phyloP scores from a whole-genome alignment of 257 asterid genomes.

The Solanum piurae region DNA sequence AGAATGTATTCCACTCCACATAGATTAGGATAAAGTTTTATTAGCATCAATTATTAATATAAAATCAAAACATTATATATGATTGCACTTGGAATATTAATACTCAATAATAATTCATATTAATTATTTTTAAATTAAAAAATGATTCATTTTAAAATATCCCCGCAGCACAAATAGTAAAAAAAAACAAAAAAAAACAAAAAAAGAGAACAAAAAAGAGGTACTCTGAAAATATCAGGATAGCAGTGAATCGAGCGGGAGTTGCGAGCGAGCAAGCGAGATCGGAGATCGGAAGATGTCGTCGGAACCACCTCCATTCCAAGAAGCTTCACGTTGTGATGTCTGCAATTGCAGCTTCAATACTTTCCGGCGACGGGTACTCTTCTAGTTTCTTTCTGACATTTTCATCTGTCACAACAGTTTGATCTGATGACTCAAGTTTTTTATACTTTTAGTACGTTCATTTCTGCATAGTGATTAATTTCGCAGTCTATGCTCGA shows the following conservation, averaged over 20 bases:
- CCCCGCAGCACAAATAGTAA: too few relatives aligned
- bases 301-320: constrained; percentile 75
- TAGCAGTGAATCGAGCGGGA: neutral
- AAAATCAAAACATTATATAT: too few relatives aligned
- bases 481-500: neutral
- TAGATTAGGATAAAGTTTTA: too few relatives aligned
- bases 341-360: constrained; percentile 94
- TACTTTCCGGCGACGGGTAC: constrained; percentile 94
- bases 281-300: constrained; percentile 13
- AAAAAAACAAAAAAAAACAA: neutral
- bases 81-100: too few relatives aligned
- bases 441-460: neutral
- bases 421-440: neutral
- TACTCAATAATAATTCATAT: too few relatives aligned
- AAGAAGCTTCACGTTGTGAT: constrained; percentile 85
- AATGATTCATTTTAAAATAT: too few relatives aligned
- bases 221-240: neutral
- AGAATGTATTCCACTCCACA: too few relatives aligned
- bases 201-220: too few relatives aligned
- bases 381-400: neutral
- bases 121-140: too few relatives aligned
- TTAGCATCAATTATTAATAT: too few relatives aligned
- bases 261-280: neutral
- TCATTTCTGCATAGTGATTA: neutral
- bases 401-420: neutral